Conservation (phyloP, 2,329 filamentous ascomycete species). For the Cercospora nicotianae region DNA sequence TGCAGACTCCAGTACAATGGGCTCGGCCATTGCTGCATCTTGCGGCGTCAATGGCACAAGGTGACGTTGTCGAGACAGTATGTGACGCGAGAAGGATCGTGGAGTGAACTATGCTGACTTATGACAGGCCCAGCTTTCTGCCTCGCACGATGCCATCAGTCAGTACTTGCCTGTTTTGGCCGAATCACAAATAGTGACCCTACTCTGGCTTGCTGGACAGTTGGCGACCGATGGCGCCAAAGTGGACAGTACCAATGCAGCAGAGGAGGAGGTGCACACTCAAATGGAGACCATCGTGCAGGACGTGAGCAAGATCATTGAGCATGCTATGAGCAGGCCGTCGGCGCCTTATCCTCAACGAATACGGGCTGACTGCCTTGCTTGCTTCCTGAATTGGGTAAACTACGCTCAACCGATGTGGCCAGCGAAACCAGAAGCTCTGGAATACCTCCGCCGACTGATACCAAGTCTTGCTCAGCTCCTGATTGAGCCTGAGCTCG, state of each 20-base stretch:
- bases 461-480: conserved; percentile 62
- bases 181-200: conserved; percentile 54
- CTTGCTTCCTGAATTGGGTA: conserved; percentile 60
- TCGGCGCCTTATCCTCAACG: conserved; percentile 7
- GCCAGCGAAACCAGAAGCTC: conserved; percentile 56
- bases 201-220: conserved; percentile 65
- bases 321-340: conserved; percentile 19
- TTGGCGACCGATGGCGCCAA: conserved; percentile 68
- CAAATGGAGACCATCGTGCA: conserved; percentile 54
- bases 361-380: conserved; percentile 34
- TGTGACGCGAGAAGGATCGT: background rate
- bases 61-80: conserved; percentile 7
- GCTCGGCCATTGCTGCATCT: conserved; percentile 55
- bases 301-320: conserved; percentile 53
- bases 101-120: background rate
- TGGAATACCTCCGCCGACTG: conserved; percentile 61
- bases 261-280: conserved; percentile 33
- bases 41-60: conserved; percentile 32
- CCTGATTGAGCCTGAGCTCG: conserved; percentile 58
- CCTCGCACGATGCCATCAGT: conserved; percentile 46
- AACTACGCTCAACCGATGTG: conserved; percentile 68
- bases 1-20: conserved; percentile 69
- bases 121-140: conserved; percentile 37
- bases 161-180: conserved; percentile 51
- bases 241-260: conserved; percentile 51